These are phyloP conservation scores for Heritiera fomes DNA, from an alignment of 345 rosid species.

Conservation along the genomic window DNA sequence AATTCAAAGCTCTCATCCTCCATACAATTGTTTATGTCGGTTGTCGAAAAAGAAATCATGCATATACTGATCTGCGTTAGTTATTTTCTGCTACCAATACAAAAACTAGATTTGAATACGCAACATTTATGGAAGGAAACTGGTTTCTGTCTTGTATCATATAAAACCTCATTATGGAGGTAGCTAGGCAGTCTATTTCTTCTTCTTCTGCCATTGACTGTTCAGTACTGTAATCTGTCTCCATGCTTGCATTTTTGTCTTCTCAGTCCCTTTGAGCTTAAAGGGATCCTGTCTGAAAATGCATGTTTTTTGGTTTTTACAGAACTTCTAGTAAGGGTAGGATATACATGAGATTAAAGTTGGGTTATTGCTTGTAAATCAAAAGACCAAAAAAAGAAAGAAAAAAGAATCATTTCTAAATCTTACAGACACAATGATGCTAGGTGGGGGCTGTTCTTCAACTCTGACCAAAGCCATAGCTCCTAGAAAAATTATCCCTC, in stretches of 20 bases:
- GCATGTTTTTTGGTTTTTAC: no score
- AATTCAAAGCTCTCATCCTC: not conserved
- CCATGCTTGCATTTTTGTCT: not conserved
- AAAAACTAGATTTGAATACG: not conserved
- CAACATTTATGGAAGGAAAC: not conserved
- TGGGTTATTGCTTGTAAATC: not conserved
- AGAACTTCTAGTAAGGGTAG: no score
- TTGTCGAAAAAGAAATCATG: not conserved
- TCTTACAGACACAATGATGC: slow-evolving; percentile 22
- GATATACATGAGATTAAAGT: not conserved
- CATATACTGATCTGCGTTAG: not conserved
- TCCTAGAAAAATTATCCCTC: not conserved
- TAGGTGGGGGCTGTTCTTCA: slow-evolving; percentile 15
- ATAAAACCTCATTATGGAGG: not conserved
- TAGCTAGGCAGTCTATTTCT: not conserved
- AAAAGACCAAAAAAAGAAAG: not conserved
- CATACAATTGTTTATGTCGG: not conserved
- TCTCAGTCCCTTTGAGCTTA: not conserved
- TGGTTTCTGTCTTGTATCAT: not conserved
- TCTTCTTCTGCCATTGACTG: not conserved
- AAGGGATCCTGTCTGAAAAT: not conserved
- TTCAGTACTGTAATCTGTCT: not conserved
- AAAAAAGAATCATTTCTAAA: not conserved
- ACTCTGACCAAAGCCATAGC: not conserved
- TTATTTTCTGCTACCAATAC: not conserved